phyloP scores from a whole-genome alignment of 495 filamentous ascomycete species.

The Podospora australis region DNA sequence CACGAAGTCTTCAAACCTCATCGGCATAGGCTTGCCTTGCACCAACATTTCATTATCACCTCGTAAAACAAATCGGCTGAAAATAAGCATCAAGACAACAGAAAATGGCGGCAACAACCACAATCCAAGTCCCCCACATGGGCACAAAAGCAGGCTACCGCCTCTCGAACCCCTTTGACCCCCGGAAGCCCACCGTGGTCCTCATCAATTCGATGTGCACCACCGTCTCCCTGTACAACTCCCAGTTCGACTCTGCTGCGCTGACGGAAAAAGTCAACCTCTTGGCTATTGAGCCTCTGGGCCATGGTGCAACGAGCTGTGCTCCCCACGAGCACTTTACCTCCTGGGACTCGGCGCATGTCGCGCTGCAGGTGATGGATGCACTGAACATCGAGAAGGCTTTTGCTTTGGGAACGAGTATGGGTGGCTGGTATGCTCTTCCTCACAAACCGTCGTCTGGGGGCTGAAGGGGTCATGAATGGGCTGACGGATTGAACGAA shows the following conservation, averaged over 20 bases:
- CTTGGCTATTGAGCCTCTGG: constrained; percentile 51
- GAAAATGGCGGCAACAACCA: constrained; percentile 25
- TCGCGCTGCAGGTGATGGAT: constrained; percentile 42
- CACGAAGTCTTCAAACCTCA: too few species aligned
- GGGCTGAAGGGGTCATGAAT: too few species aligned
- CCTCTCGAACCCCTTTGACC: constrained; percentile 40
- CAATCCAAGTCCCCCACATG: constrained; percentile 47
- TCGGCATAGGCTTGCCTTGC: too few species aligned
- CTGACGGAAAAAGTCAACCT: constrained; percentile 46
- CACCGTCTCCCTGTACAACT: constrained; percentile 45
- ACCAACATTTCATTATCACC: too few species aligned
- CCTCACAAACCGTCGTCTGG: too few species aligned
- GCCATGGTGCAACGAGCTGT: constrained; percentile 44
- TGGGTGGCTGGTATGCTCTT: constrained; percentile 46
- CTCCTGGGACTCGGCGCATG: constrained; percentile 50
- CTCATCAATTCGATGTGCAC: constrained; percentile 56
- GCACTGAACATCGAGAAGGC: constrained; percentile 48
- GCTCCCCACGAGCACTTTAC: constrained; percentile 40
- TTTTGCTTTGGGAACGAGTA: constrained; percentile 54
- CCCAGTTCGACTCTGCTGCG: constrained; percentile 38
- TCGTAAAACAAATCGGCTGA: too few species aligned
- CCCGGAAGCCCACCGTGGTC: constrained; percentile 51
- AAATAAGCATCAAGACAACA: too few species aligned
- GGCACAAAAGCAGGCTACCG: constrained; percentile 49
- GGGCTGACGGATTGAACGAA: too few species aligned